Base-by-base conservation (phyloP, 371 early-diverging fungal species). In the Polyrhizophydium stewartii region DNA sequence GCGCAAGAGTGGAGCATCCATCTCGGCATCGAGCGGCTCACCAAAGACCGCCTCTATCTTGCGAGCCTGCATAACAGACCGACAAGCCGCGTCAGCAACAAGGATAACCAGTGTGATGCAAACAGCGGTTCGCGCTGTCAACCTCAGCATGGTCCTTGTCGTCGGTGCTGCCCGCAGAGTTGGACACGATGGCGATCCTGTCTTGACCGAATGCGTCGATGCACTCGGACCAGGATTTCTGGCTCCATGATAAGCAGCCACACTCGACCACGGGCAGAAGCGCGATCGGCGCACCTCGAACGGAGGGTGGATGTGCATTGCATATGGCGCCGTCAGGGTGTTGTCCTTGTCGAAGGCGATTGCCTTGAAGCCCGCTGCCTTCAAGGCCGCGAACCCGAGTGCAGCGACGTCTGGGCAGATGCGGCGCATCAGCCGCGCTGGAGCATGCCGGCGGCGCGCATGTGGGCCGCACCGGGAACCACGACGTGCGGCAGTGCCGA, bases 341-440 rank as follows among this genome's bases (percentile, higher is more conserved):
- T 96, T 96, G 68, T 96, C 97, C 73, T 96, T 96, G 74, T 96
- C 97, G 71, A 94, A 96, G 25, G 61, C 70, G 27, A 77, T 33
- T 21, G 67, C 73, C 0, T 73, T 65, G 58, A 93, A 81, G 19
- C 92, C 91, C 0, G 65, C 30, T 5, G 65, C 61, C 52, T 81
- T 78, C 43, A 94, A 73, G 13, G 72, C 66, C 1, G 57, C 65
- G 72, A 84, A 93, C 51, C 87, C 77, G 30, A 94, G 82, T 25
- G 71, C 59, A 1, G 89, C 83, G 46, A 93, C 81, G 59, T 93
- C 92, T 84, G 67, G 38, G 38, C 10, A 37, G 38, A 16, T 16
- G 7, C 10, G 38, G 38, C 10, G 10, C 38, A 16, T 16, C 16
- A 16, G n/a, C n/a, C n/a, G n/a, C n/a, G n/a, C n/a, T n/a, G n/a